phyloP scores from a whole-genome alignment of 768 basidiomycete genomes.

The Pleurotus cornucopiae region DNA sequence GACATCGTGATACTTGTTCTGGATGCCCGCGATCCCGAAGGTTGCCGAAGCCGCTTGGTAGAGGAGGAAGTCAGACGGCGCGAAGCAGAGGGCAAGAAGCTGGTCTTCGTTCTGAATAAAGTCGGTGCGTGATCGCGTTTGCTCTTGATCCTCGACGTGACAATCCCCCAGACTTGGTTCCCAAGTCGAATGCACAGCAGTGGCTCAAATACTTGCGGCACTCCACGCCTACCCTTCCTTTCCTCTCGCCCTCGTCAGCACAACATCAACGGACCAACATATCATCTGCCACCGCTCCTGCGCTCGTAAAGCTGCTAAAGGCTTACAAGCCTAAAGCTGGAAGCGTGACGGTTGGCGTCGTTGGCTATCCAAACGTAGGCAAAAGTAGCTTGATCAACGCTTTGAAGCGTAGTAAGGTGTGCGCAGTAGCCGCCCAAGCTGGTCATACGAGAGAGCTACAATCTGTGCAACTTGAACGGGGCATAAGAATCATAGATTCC shows the following conservation, averaged over 20 bases:
- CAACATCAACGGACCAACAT: slow-evolving; percentile 80
- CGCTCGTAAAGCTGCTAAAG: slow-evolving; percentile 78
- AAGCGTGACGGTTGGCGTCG: slow-evolving; percentile 85
- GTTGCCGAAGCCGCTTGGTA: slow-evolving; percentile 85
- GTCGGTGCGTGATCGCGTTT: slow-evolving; percentile 57
- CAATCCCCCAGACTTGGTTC: slow-evolving; percentile 69
- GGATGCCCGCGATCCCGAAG: slow-evolving; percentile 94
- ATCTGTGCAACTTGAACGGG: slow-evolving; percentile 87
- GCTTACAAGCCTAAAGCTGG: slow-evolving; percentile 71
- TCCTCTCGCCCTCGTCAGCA: slow-evolving; percentile 74
- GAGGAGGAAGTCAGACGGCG: slow-evolving; percentile 90
- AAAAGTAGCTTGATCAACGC: slow-evolving; percentile 95
- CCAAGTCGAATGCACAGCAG: slow-evolving; percentile 78
- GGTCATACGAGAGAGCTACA: slow-evolving; percentile 93
- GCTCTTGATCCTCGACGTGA: neutral
- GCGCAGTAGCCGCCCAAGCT: slow-evolving; percentile 90
- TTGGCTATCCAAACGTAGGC: slow-evolving; percentile 97
- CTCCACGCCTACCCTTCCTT: slow-evolving; percentile 88
- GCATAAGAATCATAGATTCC: slow-evolving; percentile 89
- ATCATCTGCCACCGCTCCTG: slow-evolving; percentile 70
- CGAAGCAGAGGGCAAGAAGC: slow-evolving; percentile 84
- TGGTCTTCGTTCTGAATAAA: slow-evolving; percentile 96
- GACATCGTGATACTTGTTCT: slow-evolving; percentile 89
- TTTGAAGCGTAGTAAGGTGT: slow-evolving; percentile 82
- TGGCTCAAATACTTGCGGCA: slow-evolving; percentile 94